Evolutionary conservation across 2,329 filamentous ascomycete genomes (phyloP), one percentile per base, ranked within the genome.

Genomic region (Dactylellina parvicollis): DNA sequence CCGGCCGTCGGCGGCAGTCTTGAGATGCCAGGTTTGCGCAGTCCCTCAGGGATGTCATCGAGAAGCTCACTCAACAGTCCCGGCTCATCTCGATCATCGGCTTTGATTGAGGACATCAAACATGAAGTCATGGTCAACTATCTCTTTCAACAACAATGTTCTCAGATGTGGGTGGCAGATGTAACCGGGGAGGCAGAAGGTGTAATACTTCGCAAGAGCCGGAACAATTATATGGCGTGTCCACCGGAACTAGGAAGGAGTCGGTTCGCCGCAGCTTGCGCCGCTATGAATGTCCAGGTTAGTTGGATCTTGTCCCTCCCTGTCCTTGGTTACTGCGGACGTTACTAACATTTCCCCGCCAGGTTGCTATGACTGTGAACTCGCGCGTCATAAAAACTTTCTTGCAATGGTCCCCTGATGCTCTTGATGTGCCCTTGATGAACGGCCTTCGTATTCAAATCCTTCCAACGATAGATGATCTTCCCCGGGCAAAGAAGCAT

Each of bases 71-170:
- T 72, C 38, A 72, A 70, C 42, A 70, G 65, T 16, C 65, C 65
- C 55, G 71, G 52, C 9, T 77, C 75, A 22, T 76, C 76, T 16
- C 75, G 71, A 28, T 76, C 75, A 78, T 86, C 85, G 38, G 81
- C 85, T 65, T 85, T 89, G 71, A 80, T 90, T 9, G 88, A 91
- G 71, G 89, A 91, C 75, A 90, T 92, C 80, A 91, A 90, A 80
- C 88, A 92, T 78, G 90, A 92, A 80, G 89, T 92, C 73, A 92
- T 92, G 90, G 89, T 91, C 72, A 92, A 91, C 81, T 92, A 91
- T 79, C 83, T 93, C 24, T 92, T 92, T 80, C 90, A 92, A 80
- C 89, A 92, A 79, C 90, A 92, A 81, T 92, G 89, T 78, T 86
- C 86, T 10, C 86, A 87, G 74, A 84, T 92, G 32, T 92, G 90